Base-by-base conservation (phyloP, 768 basidiomycete genomes). In the Panaeolus cyanescens region DNA sequence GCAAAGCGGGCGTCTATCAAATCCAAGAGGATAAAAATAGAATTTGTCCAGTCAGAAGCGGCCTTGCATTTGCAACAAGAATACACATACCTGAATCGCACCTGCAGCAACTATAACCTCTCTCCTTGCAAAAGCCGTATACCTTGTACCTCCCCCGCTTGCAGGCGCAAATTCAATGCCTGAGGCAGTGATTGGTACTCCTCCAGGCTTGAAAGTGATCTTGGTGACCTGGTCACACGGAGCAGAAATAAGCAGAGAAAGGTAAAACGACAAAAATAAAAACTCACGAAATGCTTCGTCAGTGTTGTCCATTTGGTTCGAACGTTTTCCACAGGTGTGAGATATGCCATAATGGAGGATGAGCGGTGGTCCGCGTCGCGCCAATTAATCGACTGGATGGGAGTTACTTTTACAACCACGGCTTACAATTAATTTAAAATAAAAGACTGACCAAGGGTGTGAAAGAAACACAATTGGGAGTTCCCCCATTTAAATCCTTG, bases 41-140 rank as follows among this genome's bases (percentile, higher is more conserved):
- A n/a, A n/a, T n/a, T n/a, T n/a, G n/a, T n/a, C n/a, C n/a, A n/a
- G n/a, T n/a, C n/a, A n/a, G n/a, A n/a, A n/a, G n/a, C n/a, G n/a
- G n/a, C n/a, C n/a, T n/a, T n/a, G n/a, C n/a, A n/a, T n/a, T n/a
- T n/a, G n/a, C n/a, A n/a, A n/a, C n/a, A n/a, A n/a, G n/a, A n/a
- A n/a, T n/a, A 6, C 13, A 36, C 60, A 13, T 55, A 77, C 78
- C 66, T 77, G 69, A 57, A 85, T 82, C 1, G 83, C 80, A n/a
- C 85, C 85, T 3, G 83, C 84, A 39, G 83, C 80, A 8, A 85
- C 57, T 62, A 86, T 82, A 42, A 85, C 82, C 55, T 86, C 84
- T 22, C 75, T 73, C 6, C 77, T 71, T 1, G 82, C 84, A 32
- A 64, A 65, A 0, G 79, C 82, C 5, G 69, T 74, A 64, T 79